These are phyloP conservation scores for Ramalina peruviana DNA, from an alignment of 495 filamentous ascomycete genomes.

Conservation along the genomic window DNA sequence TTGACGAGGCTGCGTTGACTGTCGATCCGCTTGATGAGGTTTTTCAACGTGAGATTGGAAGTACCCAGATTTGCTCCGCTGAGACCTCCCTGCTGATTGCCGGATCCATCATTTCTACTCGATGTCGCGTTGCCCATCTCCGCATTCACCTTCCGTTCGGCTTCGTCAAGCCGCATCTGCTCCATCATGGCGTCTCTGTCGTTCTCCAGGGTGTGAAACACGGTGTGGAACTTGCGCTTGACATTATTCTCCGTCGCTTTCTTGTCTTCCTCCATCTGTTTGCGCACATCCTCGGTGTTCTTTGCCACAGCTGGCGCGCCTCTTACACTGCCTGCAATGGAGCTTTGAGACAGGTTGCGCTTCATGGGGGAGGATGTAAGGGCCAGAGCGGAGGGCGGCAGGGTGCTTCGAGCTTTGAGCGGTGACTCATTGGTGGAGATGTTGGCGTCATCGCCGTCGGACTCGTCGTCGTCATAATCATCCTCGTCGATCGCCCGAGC, in stretches of 20 bases:
- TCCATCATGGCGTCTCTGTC: conserved; percentile 94
- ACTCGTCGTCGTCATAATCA: conserved; percentile 75
- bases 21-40: conserved; percentile 91
- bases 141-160: conserved; percentile 87
- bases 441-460: conserved; percentile 48
- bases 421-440: conserved; percentile 36
- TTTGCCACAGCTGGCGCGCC: conserved; percentile 37
- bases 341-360: conserved; percentile 11
- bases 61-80: conserved; percentile 90
- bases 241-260: conserved; percentile 85
- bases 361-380: conserved; percentile 20
- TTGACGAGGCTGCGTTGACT: conserved; percentile 72
- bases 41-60: conserved; percentile 91
- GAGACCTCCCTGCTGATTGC: conserved; percentile 63
- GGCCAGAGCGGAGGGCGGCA: conserved; percentile 25
- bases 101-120: conserved; percentile 31
- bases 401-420: conserved; percentile 45
- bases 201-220: conserved; percentile 90
- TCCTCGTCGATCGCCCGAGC: conserved; percentile 66
- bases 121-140: conserved; percentile 53
- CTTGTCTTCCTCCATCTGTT: conserved; percentile 86
- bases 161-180: conserved; percentile 91
- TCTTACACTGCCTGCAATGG: conserved; percentile 18
- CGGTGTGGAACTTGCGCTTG: conserved; percentile 73
- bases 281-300: conserved; percentile 72